Evolutionary conservation across 306 rosid species (phyloP).

Genomic region (Vigna unguiculata): DNA sequence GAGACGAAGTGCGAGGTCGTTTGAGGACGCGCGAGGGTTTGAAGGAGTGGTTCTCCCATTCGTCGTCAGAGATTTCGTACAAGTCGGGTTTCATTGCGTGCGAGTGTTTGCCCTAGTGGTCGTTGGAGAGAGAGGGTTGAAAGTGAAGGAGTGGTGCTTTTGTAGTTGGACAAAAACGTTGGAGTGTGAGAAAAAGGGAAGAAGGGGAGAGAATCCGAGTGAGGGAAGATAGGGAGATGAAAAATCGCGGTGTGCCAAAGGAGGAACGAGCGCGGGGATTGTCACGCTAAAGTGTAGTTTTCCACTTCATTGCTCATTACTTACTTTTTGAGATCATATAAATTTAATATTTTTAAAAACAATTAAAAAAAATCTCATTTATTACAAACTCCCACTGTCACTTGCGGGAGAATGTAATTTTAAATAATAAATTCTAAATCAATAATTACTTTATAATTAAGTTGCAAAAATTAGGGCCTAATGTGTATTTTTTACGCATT

Average conservation of each 20-base stretch:
- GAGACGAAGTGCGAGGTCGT: slow-evolving; percentile 42
- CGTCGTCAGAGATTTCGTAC: slow-evolving; percentile 94
- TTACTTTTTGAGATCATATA: too few relatives aligned
- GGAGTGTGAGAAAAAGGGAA: neutral
- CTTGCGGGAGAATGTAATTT: too few relatives aligned
- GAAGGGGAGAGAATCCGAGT: neutral
- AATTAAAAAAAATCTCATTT: too few relatives aligned
- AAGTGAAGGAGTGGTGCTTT: neutral
- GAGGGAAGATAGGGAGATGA: neutral
- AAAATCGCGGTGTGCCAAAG: neutral
- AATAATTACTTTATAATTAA: too few relatives aligned
- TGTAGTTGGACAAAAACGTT: neutral
- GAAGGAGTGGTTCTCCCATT: slow-evolving; percentile 89
- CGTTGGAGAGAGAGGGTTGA: neutral
- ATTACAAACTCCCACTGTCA: too few relatives aligned
- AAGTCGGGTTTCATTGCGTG: slow-evolving; percentile 74
- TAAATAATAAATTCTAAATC: too few relatives aligned
- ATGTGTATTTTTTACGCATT: too few relatives aligned
- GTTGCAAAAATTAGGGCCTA: too few relatives aligned
- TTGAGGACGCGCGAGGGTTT: slow-evolving; percentile 82
- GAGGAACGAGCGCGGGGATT: slow-evolving; percentile 32
- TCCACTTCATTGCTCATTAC: neutral
- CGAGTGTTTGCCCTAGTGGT: slow-evolving; percentile 29
- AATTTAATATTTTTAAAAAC: too few relatives aligned
- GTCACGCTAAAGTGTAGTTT: neutral